Evolutionary conservation across 805 yeast species (phyloP).

Genomic region (Suhomyces kilbournensis): DNA sequence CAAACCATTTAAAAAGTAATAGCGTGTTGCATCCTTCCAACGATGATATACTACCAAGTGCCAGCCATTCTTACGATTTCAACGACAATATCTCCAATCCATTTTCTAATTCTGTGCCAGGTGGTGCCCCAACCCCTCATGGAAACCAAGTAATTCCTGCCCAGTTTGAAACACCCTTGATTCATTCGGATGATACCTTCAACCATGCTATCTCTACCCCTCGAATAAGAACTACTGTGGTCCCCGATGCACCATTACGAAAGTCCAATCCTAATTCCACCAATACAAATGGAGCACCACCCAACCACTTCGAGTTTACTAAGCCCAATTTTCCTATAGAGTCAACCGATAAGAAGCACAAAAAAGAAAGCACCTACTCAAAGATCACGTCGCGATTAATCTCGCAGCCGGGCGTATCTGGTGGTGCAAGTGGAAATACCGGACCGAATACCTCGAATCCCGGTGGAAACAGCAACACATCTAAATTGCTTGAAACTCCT

Average conservation of each 20-base stretch:
- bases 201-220: conserved; percentile 29
- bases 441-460: background rate
- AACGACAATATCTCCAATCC: conserved; percentile 22
- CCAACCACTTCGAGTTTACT: conserved; percentile 25
- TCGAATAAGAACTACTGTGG: conserved; percentile 17
- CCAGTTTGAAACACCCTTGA: conserved; percentile 10
- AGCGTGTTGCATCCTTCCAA: background rate
- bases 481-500: conserved; percentile 4
- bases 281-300: conserved; percentile 1
- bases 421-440: conserved; percentile 1
- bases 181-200: conserved; percentile 23
- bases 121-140: background rate
- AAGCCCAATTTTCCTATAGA: conserved; percentile 27
- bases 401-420: conserved; percentile 32
- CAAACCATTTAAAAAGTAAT: conserved; percentile 3
- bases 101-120: conserved; percentile 29
- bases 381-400: conserved; percentile 48
- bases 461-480: conserved; percentile 2
- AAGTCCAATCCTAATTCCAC: conserved; percentile 22
- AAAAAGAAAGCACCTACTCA: conserved; percentile 36
- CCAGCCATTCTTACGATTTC: conserved; percentile 1
- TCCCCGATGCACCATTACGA: conserved; percentile 40
- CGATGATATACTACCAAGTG: conserved; percentile 1
- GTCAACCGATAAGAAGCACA: conserved; percentile 19
- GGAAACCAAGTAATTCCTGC: conserved; percentile 1